Base-by-base conservation (phyloP, 2,329 filamentous ascomycete genomes). In the Drechslerella coelobrocha region DNA sequence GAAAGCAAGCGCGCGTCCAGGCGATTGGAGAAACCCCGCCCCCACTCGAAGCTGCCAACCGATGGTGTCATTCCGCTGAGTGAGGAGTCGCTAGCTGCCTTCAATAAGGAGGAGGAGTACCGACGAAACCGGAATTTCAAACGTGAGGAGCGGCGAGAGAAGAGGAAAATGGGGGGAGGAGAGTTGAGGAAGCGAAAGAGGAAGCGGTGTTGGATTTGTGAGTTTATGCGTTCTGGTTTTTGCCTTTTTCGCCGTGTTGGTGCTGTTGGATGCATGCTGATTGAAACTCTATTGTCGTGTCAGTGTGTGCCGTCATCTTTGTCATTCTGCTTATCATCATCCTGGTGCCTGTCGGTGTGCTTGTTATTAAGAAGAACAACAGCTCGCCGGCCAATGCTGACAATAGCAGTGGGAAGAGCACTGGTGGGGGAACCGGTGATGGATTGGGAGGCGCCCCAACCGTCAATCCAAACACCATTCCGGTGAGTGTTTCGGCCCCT, bases 341-440 rank as follows among this genome's bases (percentile, higher is more conserved):
- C 54, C 77, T 82, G 54, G 81, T 84, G 29, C 80, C 81, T 1
- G 79, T 83, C 48, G 82, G 79, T 0, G 78, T 83, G 2, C 76
- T 82, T 23, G 78, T 80, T 27, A 79, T 79, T 47, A 71, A 72
- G 21, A 81, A 81, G 71, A 83, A 82, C 68, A 79, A 80, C 21
- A 51, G 65, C 29, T 62, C 65, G 37, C 65, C 65, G 2, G 65
- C 65, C 24, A 76, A 76, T 57, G 73, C 52, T 23, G 68, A 53
- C 26, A 50, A 45, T 51, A 65, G 75, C 2, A 73, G 72, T 14
- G 73, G 61, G n/a, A 68, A 55, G 14, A 74, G 74, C 5, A 66
- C 74, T 7, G 74, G 72, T 19, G 75, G 76, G 26, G 75, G 74
- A 5, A 73, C 72, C n/a, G 72, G 75, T 8, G 75, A 77, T 19